These are phyloP conservation scores for Pontederia paniculata DNA, from an alignment of 176 grass and related monocot species.

Conservation along the genomic window DNA sequence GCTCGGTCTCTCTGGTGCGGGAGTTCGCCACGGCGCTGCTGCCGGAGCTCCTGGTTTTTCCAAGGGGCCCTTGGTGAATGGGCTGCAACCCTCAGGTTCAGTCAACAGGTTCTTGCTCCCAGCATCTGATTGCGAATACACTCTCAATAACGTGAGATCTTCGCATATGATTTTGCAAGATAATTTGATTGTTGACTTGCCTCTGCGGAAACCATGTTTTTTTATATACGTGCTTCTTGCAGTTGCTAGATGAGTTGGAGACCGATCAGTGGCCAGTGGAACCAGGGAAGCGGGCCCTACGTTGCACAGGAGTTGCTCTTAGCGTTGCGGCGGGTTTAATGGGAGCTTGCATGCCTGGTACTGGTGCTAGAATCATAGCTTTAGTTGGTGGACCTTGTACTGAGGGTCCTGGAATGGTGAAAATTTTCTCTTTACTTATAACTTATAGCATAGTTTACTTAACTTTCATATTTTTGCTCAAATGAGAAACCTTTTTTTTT, in stretches of 20 bases:
- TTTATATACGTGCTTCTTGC: slow-evolving; percentile 10
- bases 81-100: slow-evolving; percentile 36
- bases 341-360: slow-evolving; percentile 77
- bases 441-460: no score
- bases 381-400: slow-evolving; percentile 88
- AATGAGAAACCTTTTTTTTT: no score
- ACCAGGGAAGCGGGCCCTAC: slow-evolving; percentile 50
- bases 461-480: no score
- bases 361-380: slow-evolving; percentile 80
- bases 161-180: neutral
- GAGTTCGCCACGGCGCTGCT: slow-evolving; percentile 17
- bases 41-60: slow-evolving; percentile 30
- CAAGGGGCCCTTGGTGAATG: slow-evolving; percentile 51
- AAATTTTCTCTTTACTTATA: no score
- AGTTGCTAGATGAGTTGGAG: slow-evolving; percentile 92
- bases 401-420: slow-evolving; percentile 93
- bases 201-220: neutral
- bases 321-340: slow-evolving; percentile 84
- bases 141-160: slow-evolving; percentile 66
- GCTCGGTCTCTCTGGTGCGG: slow-evolving; percentile 46
- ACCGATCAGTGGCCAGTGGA: slow-evolving; percentile 88
- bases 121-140: slow-evolving; percentile 73
- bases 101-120: slow-evolving; percentile 89
- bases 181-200: neutral
- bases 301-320: slow-evolving; percentile 90